A percentile compares a stretch with the other conserved stretches of the same genome.
Conservation (phyloP, 148 eudicot genomes). For the Amaranthus palmeri region DNA sequence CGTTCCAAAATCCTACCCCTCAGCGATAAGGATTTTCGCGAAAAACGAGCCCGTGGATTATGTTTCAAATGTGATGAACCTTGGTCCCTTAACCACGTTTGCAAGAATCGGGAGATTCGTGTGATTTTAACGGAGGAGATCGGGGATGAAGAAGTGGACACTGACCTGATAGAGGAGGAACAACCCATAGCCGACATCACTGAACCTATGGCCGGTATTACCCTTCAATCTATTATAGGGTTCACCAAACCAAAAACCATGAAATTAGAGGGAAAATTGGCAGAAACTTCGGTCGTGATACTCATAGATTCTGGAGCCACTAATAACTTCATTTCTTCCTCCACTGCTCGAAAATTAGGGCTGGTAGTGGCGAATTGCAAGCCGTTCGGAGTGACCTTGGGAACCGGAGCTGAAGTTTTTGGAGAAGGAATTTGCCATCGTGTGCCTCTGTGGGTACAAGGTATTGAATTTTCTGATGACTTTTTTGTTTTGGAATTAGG, state of each 20-base stretch:
- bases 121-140: background rate
- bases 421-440: background rate
- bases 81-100: background rate
- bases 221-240: background rate
- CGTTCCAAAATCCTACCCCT: background rate
- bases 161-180: background rate
- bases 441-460: background rate
- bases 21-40: background rate
- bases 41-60: background rate
- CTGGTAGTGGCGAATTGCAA: too few species aligned
- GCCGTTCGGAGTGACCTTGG: background rate
- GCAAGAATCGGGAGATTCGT: background rate
- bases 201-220: background rate
- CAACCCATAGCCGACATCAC: rapidly evolving
- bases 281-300: background rate
- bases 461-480: background rate
- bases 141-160: background rate
- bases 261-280: background rate
- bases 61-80: background rate
- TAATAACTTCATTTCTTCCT: background rate
- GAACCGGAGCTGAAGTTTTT: background rate
- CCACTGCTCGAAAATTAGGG: too few species aligned
- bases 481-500: background rate
- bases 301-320: background rate
- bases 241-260: background rate